A percentile compares a stretch with the other conserved stretches of the same genome.
These are phyloP conservation scores for Tetrapisispora arboricola DNA, from an alignment of 805 yeast species.

Conservation along the genomic window DNA sequence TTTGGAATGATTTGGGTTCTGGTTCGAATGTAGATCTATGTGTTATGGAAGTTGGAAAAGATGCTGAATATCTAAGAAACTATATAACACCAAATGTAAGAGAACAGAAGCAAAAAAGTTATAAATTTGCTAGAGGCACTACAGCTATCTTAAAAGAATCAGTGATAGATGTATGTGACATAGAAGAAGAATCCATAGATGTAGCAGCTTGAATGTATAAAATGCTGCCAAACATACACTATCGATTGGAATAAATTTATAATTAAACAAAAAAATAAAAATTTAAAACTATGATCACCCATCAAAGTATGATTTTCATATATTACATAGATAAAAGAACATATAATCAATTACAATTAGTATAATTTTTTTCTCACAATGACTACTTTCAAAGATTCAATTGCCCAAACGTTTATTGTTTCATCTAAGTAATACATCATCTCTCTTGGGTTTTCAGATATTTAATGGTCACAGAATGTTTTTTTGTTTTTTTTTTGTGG, in stretches of 20 bases:
- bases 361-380: no score
- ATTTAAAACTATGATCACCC: no score
- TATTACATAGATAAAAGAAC: no score
- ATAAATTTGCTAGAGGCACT: conserved; percentile 88
- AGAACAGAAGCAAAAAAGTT: conserved; percentile 67
- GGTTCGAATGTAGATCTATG: conserved; percentile 97
- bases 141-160: conserved; percentile 72
- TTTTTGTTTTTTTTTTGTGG: no score
- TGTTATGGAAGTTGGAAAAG: conserved; percentile 89
- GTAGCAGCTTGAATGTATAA: conserved; percentile 20
- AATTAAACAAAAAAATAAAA: background rate
- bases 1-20: conserved; percentile 97
- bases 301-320: no score
- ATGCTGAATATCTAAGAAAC: conserved; percentile 76
- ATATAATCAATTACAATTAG: no score
- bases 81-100: conserved; percentile 87
- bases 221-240: no score
- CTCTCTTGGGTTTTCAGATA: no score
- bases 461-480: no score
- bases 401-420: no score
- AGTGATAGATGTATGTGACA: conserved; percentile 54
- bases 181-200: conserved; percentile 51
- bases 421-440: no score
- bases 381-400: no score
- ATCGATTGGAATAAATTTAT: background rate